Percentiles rank a stretch among this genome's conserved stretches.
Conservation (phyloP, 2,329 filamentous ascomycete species). For the Aureobasidium sp. region DNA sequence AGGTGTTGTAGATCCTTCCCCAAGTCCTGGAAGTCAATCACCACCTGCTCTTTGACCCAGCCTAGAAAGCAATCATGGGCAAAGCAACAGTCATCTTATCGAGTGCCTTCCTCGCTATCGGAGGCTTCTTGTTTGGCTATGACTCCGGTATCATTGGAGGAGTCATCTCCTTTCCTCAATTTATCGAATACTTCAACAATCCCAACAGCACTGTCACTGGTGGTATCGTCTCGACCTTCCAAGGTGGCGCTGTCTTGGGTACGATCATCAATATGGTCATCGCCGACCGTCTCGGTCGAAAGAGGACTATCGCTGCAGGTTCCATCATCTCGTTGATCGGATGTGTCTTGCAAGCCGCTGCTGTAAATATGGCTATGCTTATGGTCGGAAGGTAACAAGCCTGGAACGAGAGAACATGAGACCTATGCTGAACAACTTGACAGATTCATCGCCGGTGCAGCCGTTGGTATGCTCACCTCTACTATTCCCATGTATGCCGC, state of each 20-base stretch:
- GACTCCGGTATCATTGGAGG: conserved; percentile 39
- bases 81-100: conserved; percentile 20
- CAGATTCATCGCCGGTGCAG: conserved; percentile 33
- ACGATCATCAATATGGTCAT: conserved; percentile 27
- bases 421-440: neutral
- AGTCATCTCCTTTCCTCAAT: conserved; percentile 34
- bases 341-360: conserved; percentile 32
- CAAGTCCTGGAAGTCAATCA: neutral
- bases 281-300: conserved; percentile 28
- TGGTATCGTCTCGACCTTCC: conserved; percentile 42
- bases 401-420: too few relatives aligned
- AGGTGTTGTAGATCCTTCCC: neutral
- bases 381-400: conserved; percentile 31
- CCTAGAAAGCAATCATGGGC: conserved; percentile 9
- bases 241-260: conserved; percentile 37
- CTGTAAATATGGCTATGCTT: conserved; percentile 33
- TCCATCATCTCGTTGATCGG: conserved; percentile 25
- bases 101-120: conserved; percentile 21
- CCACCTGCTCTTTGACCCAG: neutral
- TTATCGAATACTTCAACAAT: conserved; percentile 34
- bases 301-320: conserved; percentile 28
- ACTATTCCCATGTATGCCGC: conserved; percentile 36
- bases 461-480: conserved; percentile 33
- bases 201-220: conserved; percentile 32
- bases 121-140: conserved; percentile 34